Evolutionary conservation across 148 eudicot species (phyloP), one percentile per base, ranked within the genome.

Genomic region (Diospyros lotus): DNA sequence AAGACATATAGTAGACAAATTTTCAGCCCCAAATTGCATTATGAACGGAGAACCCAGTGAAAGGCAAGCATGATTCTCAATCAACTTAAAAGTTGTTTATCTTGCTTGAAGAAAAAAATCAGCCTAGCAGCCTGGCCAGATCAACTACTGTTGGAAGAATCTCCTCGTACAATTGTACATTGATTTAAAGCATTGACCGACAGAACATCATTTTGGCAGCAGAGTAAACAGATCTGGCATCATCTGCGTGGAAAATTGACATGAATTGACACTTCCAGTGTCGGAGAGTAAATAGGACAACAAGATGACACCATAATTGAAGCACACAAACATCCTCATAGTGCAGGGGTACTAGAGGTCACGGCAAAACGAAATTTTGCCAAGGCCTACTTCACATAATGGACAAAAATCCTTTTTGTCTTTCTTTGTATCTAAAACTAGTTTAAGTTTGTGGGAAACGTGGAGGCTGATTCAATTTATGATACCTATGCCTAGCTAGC

Each of bases 191-290:
- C 86, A 69, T 82, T 4, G 95, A 92, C 68, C 87, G 83, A 51
- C 81, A 74, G 78, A 80, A 87, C 58, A 95, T 17, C 17, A 86
- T 85, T 77, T 75, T 95, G 67, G 96, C 88, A 68, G 83, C 83
- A n/a, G 73, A 80, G 85, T 90, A 92, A 63, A 88, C 87, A 0
- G 73, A 63, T 50, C 86, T 75, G 10, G 99, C 97, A 80, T 95
- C 92, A 78, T 83, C 99, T 95, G 97, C 85, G 84, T 6, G 43
- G 69, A 9, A 77, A 52, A 75, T 40, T 28, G 70, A 9, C 59
- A 66, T 68, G 41, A 60, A 61, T 71, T 53, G 55, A 12, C 43
- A 55, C 6, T 51, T 14, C 48, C 45, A 54, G 43, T 17, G 7
- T 43, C 10, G 28, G 28, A 8, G 2, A 12, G 59, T 5, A 8